These are phyloP conservation scores for Papiliotrema laurentii DNA, from an alignment of 1,284 basidiomycete species.

Conservation along the genomic window DNA sequence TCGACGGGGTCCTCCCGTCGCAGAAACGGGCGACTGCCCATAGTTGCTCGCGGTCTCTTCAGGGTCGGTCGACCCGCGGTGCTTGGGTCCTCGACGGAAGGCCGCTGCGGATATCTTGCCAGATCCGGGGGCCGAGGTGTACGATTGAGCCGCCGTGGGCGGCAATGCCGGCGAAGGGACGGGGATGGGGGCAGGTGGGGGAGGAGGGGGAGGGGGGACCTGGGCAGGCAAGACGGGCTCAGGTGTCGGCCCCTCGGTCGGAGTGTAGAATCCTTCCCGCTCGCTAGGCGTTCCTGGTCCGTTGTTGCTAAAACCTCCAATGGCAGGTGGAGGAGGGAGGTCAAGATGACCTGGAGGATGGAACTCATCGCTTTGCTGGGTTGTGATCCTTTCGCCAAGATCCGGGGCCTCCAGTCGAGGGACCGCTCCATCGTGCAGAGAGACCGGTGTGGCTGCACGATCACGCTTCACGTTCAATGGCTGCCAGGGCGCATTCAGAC, in stretches of 20 bases:
- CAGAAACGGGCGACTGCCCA: not conserved
- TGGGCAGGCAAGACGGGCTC: not conserved
- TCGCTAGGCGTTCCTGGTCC: slow-evolving; percentile 6
- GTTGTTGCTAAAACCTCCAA: not conserved
- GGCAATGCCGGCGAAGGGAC: slow-evolving; percentile 1
- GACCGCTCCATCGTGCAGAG: slow-evolving; percentile 8
- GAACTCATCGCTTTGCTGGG: not conserved
- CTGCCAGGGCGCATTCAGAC: slow-evolving; percentile 22
- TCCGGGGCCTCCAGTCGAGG: not conserved
- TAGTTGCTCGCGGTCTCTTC: slow-evolving; percentile 1
- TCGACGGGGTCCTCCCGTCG: not conserved
- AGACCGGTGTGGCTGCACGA: slow-evolving; percentile 11
- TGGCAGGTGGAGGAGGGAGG: slow-evolving; percentile 8
- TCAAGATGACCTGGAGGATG: not conserved
- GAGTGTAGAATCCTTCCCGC: slow-evolving; percentile 14
- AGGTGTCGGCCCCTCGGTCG: slow-evolving; percentile 6
- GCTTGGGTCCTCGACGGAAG: slow-evolving; percentile 14
- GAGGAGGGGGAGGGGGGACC: not conserved
- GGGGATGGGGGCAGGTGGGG: slow-evolving; percentile 1
- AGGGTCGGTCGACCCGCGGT: slow-evolving; percentile 1
- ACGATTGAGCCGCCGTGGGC: not conserved
- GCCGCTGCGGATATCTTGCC: slow-evolving; percentile 37
- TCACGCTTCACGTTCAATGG: slow-evolving; percentile 30
- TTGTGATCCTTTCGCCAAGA: slow-evolving; percentile 1
- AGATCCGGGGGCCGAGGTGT: slow-evolving; percentile 6